Evolutionary conservation across 495 filamentous ascomycete species (phyloP), one percentile per base, ranked within the genome.

Genomic region (Apiosordaria backusii): DNA sequence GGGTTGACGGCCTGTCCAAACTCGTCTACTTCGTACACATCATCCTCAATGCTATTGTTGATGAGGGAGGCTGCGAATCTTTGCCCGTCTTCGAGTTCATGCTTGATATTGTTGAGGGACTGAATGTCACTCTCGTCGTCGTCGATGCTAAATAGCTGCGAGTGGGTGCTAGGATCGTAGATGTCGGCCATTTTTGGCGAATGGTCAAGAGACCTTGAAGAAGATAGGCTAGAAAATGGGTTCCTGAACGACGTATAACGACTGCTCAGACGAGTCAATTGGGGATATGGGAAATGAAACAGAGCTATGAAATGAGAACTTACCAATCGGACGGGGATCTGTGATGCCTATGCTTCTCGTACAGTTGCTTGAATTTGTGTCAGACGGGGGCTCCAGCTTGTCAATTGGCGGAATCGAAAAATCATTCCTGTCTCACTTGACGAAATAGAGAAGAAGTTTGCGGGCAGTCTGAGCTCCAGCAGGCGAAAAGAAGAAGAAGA

Each of bases 11-110:
- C 40, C 9, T 62, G n/a, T 19, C 26, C 50, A 45, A 26, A 53
- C 19, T 63, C 61, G 45, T 62, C 60, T 27, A 16, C 19, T 29
- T 62, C 45, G 26, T 40, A 19, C 23, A 50, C 29, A 40, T 62
- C 26, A 22, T 45, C 60, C 13, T 60, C 58, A 26, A 60, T 60
- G 19, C 27, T n/a, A 40, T n/a, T n/a, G n/a, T n/a, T n/a, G n/a
- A n/a, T n/a, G n/a, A n/a, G n/a, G n/a, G n/a, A n/a, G 35, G 16
- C 35, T 1, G 10, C 35, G 35, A 13, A 45, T 45, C 13, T 45
- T 0, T 6, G 6, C 10, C 16, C 35, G 1, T 55, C 52, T 18
- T 55, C 52, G 5, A 55, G 52, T n/a, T 55, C 52, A 6, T 55
- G n/a, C 22, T 55, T 55, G 52, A 55, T 55, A 7, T n/a, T 6